Conservation (phyloP, 192 early-diverging fungal genomes). For the Umbelopsis sp. region DNA sequence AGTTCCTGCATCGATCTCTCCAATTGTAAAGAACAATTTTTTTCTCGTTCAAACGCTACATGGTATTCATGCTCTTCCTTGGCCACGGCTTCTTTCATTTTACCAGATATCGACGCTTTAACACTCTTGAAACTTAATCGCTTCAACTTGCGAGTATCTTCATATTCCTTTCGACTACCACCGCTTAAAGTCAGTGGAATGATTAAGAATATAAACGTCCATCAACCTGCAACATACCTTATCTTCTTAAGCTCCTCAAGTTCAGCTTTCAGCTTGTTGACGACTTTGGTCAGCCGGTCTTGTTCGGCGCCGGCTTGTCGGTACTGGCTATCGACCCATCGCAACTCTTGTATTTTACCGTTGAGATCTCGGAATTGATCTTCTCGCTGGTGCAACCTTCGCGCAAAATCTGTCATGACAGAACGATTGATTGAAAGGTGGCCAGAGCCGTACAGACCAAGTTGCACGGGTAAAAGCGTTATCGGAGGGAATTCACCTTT, state of each 20-base stretch:
- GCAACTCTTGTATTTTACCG: background rate
- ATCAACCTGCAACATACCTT: background rate
- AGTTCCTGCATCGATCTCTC: background rate
- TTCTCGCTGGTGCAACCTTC: background rate
- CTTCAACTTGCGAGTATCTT: slow-evolving; percentile 25
- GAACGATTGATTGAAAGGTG: background rate
- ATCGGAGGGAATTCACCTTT: background rate
- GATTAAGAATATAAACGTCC: background rate
- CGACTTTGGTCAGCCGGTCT: slow-evolving; percentile 5
- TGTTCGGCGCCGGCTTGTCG: background rate
- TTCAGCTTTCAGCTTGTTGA: background rate
- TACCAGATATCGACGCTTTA: slow-evolving; percentile 25
- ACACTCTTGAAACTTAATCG: slow-evolving; percentile 30
- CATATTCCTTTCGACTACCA: slow-evolving; percentile 31
- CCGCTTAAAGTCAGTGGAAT: too few species aligned
- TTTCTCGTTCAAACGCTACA: slow-evolving; percentile 32
- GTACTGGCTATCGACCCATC: slow-evolving; percentile 7
- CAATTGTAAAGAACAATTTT: background rate
- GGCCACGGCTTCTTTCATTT: slow-evolving; percentile 27
- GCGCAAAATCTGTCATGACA: background rate
- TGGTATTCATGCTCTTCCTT: slow-evolving; percentile 37
- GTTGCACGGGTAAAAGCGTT: background rate
- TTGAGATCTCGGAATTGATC: background rate
- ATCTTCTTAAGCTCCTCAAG: slow-evolving; percentile 6
- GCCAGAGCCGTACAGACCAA: background rate